Evolutionary conservation across 805 yeast genomes (phyloP).

Genomic region (Candida krabiensis): DNA sequence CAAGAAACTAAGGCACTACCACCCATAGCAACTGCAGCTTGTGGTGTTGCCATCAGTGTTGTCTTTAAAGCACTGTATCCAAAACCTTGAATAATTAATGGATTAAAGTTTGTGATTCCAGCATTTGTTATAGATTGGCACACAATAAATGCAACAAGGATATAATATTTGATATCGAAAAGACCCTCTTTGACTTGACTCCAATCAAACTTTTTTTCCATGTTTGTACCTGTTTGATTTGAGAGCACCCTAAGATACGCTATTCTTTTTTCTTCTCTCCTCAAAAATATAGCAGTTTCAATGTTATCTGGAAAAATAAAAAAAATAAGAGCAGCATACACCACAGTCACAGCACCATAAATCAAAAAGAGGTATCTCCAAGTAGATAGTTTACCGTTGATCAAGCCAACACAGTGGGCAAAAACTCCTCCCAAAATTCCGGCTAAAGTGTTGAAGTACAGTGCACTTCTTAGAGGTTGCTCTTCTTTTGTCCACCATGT

Average conservation of each 20-base stretch:
- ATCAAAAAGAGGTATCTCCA: conserved; percentile 56
- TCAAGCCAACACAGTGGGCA: conserved; percentile 30
- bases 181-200: conserved; percentile 44
- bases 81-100: conserved; percentile 31
- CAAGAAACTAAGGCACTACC: conserved; percentile 26
- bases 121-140: conserved; percentile 11
- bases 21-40: conserved; percentile 32
- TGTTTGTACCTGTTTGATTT: conserved; percentile 41
- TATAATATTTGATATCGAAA: conserved; percentile 39
- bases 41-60: conserved; percentile 27
- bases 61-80: conserved; percentile 25
- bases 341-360: conserved; percentile 51
- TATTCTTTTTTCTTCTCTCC: conserved; percentile 48
- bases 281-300: conserved; percentile 42
- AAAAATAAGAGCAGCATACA: conserved; percentile 31
- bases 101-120: conserved; percentile 32
- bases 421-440: conserved; percentile 24
- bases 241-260: conserved; percentile 39
- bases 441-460: conserved; percentile 45
- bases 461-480: conserved; percentile 41
- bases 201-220: conserved; percentile 35
- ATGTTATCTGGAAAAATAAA: conserved; percentile 53
- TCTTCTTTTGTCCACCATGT: conserved; percentile 50
- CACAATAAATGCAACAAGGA: conserved; percentile 25
- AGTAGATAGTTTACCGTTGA: conserved; percentile 20